Percentiles rank a stretch among this genome's conserved stretches.
These are phyloP conservation scores for Capronia epimyces DNA, from an alignment of 2,329 filamentous ascomycete species.

Conservation along the genomic window DNA sequence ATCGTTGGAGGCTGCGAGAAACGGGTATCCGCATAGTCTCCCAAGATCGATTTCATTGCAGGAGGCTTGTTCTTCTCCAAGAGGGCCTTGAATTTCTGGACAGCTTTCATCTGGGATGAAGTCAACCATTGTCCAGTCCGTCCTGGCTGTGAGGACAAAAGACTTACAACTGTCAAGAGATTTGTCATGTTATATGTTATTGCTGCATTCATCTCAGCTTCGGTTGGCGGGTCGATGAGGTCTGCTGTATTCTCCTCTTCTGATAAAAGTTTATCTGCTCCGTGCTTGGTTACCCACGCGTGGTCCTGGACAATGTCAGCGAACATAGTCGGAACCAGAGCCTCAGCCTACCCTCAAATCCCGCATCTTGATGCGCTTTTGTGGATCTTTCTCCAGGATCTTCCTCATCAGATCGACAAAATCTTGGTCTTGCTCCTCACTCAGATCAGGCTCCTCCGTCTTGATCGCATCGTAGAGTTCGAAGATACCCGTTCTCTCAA, in stretches of 20 bases:
- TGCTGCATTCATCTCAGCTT: conserved; percentile 82
- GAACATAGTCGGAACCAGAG: neutral
- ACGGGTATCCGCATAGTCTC: conserved; percentile 48
- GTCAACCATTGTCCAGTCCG: conserved; percentile 3
- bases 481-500: conserved; percentile 70
- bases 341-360: conserved; percentile 62
- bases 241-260: conserved; percentile 80
- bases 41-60: conserved; percentile 56
- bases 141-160: neutral
- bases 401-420: conserved; percentile 69
- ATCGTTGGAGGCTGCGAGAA: conserved; percentile 55
- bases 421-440: conserved; percentile 57
- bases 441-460: conserved; percentile 59
- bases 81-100: conserved; percentile 77
- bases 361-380: conserved; percentile 74
- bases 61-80: conserved; percentile 53
- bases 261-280: conserved; percentile 70
- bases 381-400: conserved; percentile 78
- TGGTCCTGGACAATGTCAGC: conserved; percentile 58
- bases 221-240: conserved; percentile 75
- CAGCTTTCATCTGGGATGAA: conserved; percentile 69
- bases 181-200: conserved; percentile 87
- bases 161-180: conserved; percentile 64
- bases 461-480: conserved; percentile 89
- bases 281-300: conserved; percentile 82